These are phyloP conservation scores for Monosporozyma aquatica DNA, from an alignment of 805 yeast genomes.

Conservation along the genomic window DNA sequence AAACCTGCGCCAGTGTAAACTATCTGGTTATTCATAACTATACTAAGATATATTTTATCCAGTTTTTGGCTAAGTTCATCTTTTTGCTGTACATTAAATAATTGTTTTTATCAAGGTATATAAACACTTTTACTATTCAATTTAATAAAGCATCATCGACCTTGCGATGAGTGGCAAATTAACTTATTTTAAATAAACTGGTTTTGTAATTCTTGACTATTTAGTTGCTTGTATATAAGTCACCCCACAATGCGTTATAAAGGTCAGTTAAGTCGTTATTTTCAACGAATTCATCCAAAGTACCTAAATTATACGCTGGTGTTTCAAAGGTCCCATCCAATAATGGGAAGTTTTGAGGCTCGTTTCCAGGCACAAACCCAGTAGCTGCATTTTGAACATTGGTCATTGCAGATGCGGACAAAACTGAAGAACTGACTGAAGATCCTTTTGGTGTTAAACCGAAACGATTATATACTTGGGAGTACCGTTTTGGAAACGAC, in stretches of 20 bases:
- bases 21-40: too few relatives aligned
- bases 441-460: neutral
- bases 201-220: too few relatives aligned
- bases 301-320: constrained; percentile 21
- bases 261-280: constrained; percentile 24
- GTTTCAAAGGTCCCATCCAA: neutral
- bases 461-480: neutral
- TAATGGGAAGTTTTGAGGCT: neutral
- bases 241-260: constrained; percentile 26
- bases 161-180: too few relatives aligned
- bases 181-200: too few relatives aligned
- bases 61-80: too few relatives aligned
- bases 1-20: neutral
- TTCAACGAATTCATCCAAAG: constrained; percentile 27
- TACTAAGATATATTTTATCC: too few relatives aligned
- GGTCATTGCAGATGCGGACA: neutral
- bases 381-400: neutral
- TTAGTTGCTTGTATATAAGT: constrained; percentile 11
- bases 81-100: too few relatives aligned
- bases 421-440: neutral
- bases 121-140: too few relatives aligned
- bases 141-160: too few relatives aligned
- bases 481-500: neutral
- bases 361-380: neutral
- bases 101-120: too few relatives aligned